phyloP scores from a whole-genome alignment of 345 rosid species.

The Eucalyptus microcorys region DNA sequence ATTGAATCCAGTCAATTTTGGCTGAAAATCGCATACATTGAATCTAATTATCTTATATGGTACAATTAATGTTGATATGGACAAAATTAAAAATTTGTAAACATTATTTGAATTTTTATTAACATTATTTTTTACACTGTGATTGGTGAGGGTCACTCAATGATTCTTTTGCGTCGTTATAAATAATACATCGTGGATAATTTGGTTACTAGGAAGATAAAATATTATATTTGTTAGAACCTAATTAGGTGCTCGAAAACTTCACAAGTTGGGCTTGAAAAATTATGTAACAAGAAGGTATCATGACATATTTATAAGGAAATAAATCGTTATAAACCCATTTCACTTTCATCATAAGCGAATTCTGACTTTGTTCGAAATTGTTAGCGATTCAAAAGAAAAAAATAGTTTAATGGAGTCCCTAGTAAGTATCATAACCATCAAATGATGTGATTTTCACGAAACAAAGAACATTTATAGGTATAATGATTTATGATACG shows the following conservation, averaged over 20 bases:
- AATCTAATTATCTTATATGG: no score
- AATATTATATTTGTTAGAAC: neutral
- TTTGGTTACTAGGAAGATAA: no score
- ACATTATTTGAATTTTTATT: no score
- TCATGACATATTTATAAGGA: neutral
- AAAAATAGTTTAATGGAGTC: neutral
- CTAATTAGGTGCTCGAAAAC: rapidly evolving
- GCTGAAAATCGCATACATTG: rapidly evolving
- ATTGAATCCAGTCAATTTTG: rapidly evolving
- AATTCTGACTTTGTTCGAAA: neutral
- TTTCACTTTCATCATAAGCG: neutral
- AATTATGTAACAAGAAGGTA: neutral
- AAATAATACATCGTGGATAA: rapidly evolving
- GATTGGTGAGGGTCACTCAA: rapidly evolving
- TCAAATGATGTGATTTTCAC: rapidly evolving
- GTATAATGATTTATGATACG: no score
- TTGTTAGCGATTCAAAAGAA: no score
- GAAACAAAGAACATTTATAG: neutral
- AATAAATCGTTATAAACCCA: no score
- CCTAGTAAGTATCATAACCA: neutral
- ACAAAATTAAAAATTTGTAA: no score
- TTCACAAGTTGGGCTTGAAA: neutral
- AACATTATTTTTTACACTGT: no score
- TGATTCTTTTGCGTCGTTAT: rapidly evolving
- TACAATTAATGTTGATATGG: rapidly evolving